A percentile compares a stretch with the other conserved stretches of the same genome.
phyloP scores from a whole-genome alignment of 2,329 filamentous ascomycete genomes.

The Cladosporium sp. region DNA sequence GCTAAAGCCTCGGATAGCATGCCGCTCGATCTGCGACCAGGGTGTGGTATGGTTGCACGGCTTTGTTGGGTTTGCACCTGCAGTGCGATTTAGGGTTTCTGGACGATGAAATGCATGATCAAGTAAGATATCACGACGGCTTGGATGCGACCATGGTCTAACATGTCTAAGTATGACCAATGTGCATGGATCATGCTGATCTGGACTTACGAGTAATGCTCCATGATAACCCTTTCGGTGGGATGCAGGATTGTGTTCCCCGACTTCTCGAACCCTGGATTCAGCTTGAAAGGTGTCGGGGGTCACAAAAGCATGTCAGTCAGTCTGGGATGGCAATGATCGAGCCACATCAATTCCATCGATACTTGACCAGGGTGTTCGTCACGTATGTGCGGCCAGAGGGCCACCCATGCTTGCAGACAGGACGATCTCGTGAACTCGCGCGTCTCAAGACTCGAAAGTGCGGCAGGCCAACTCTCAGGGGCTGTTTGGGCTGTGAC shows the following conservation, averaged over 20 bases:
- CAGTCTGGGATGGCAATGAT: neutral
- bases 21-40: constrained; percentile 2
- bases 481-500: neutral
- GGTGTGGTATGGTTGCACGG: constrained; percentile 2
- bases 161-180: neutral
- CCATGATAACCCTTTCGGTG: neutral
- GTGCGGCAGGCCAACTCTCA: neutral
- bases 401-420: neutral
- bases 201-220: neutral
- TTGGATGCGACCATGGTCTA: neutral
- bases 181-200: neutral
- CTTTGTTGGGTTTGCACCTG: neutral
- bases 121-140: neutral
- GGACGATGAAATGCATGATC: neutral
- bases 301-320: neutral
- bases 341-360: neutral
- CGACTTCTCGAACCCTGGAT: neutral
- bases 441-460: neutral
- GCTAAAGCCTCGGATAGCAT: neutral
- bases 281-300: neutral
- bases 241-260: neutral
- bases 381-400: neutral
- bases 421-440: neutral
- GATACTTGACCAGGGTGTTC: neutral
- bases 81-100: neutral